Evolutionary conservation across 139 green algal genomes (phyloP).

Genomic region (Bryopsis sp.): DNA sequence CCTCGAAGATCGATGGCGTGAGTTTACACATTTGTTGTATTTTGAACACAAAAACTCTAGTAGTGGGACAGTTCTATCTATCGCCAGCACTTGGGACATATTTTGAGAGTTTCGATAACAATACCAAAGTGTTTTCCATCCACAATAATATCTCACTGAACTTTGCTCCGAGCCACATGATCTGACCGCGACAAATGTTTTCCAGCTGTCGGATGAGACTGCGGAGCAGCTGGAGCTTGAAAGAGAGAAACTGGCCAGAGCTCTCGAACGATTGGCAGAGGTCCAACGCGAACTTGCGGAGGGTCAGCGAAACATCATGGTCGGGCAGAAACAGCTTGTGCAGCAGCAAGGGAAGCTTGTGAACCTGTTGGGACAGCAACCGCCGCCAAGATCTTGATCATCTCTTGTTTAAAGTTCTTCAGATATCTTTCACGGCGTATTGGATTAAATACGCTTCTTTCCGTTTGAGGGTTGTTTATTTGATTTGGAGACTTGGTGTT

Average conservation of each 20-base stretch:
- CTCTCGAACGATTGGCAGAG: conserved; percentile 52
- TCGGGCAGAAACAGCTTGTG: conserved; percentile 53
- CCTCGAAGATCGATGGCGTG: too few relatives aligned
- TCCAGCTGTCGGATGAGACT: conserved; percentile 3
- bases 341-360: conserved; percentile 60
- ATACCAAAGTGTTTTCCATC: background rate
- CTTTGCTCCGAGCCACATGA: background rate
- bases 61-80: too few relatives aligned
- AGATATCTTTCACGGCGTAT: too few relatives aligned
- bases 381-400: too few relatives aligned
- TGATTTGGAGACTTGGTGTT: too few relatives aligned
- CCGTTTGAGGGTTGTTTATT: too few relatives aligned
- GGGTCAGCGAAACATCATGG: conserved; percentile 59
- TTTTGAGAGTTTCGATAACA: background rate
- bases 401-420: too few relatives aligned
- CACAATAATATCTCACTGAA: background rate
- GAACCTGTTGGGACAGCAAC: conserved; percentile 37
- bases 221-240: conserved; percentile 38
- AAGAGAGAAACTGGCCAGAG: conserved; percentile 42
- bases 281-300: conserved; percentile 61
- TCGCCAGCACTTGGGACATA: too few relatives aligned
- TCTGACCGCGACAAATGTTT: background rate
- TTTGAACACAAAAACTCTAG: too few relatives aligned
- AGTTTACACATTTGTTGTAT: too few relatives aligned
- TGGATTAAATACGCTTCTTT: too few relatives aligned